phyloP scores from a whole-genome alignment of 345 rosid species.

The Acer saccharum region DNA sequence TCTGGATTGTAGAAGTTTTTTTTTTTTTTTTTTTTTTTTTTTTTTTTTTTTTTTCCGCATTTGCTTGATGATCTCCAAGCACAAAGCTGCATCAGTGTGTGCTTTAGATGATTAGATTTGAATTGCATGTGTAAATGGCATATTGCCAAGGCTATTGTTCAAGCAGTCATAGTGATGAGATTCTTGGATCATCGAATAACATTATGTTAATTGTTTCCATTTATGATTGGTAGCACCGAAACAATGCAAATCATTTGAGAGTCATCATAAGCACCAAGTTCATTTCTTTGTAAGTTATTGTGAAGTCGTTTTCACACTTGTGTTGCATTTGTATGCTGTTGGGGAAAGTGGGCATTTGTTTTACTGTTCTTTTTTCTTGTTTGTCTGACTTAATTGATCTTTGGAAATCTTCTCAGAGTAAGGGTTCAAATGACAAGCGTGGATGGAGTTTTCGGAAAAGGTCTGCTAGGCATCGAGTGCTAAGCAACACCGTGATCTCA shows the following conservation, averaged over 20 bases:
- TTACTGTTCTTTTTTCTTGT: neutral
- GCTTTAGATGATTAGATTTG: slow-evolving; percentile 4
- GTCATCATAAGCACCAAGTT: too few relatives aligned
- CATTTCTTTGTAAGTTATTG: too few relatives aligned
- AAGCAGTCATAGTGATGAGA: slow-evolving; percentile 2
- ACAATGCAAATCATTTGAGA: neutral
- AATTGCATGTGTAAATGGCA: neutral
- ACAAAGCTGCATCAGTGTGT: neutral
- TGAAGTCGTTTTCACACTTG: too few relatives aligned
- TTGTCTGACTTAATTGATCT: slow-evolving; percentile 10
- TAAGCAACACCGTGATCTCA: slow-evolving; percentile 54
- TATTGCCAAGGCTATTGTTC: neutral
- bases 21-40: too few relatives aligned
- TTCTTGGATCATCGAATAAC: slow-evolving; percentile 9
- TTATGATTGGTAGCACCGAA: neutral
- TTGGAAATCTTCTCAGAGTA: slow-evolving; percentile 40
- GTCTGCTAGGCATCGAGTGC: slow-evolving; percentile 65
- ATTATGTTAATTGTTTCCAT: neutral
- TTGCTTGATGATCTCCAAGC: neutral
- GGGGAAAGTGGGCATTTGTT: neutral
- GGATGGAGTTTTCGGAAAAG: slow-evolving; percentile 79
- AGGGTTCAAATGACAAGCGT: slow-evolving; percentile 44
- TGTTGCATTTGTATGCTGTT: neutral
- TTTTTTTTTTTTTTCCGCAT: too few relatives aligned
- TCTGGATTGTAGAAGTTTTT: neutral